Base-by-base conservation (phyloP, 2,329 filamentous ascomycete species). In the Trichoderma sp. region DNA sequence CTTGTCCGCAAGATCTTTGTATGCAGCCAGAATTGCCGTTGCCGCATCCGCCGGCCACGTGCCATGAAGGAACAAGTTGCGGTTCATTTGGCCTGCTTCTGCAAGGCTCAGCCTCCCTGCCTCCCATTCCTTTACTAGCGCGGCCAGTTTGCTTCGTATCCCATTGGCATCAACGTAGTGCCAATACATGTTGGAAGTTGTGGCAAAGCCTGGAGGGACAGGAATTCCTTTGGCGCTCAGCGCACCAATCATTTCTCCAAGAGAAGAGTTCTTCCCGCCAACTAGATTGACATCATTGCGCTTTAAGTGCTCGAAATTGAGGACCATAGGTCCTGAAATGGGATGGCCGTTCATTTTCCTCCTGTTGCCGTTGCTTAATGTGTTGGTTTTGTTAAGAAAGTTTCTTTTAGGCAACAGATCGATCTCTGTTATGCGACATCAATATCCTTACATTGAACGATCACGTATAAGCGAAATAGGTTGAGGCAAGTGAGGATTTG, bases 251-350 rank as follows among this genome's bases (percentile, higher is more conserved):
- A 82, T 82, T 73, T 82, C 81, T 4, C 81, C 81, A 24, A 82
- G 73, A 2, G 81, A 82, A 14, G 80, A 78, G 65, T 82, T 82
- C 74, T 82, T 82, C 8, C 81, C 80, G 18, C 81, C 81, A 7
- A 82, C 81, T 8, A 79, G 15, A n/a, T 32, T n/a, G n/a, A 26
- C 66, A 62, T 69, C 66, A 4, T 34, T 69, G 9, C 51, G 53
- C n/a, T 56, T 15, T 21, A 69, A 15, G 30, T 62, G 66, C 34
- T 69, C 56, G 14, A 69, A 69, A 36, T 69, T n/a, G 34, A 32
- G 66, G 36, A 63, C 61, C 15, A 63, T 39, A 8, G 21, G 61
- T 30, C 61, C 61, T 14, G 11, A 34, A 39, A 39, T 18, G 1
- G 32, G 6, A 9, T 15, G 12, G 58, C 18, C 24, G 6, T 39